Evolutionary conservation across 1,284 basidiomycete species (phyloP).

Genomic region (Abortiporus biennis): DNA sequence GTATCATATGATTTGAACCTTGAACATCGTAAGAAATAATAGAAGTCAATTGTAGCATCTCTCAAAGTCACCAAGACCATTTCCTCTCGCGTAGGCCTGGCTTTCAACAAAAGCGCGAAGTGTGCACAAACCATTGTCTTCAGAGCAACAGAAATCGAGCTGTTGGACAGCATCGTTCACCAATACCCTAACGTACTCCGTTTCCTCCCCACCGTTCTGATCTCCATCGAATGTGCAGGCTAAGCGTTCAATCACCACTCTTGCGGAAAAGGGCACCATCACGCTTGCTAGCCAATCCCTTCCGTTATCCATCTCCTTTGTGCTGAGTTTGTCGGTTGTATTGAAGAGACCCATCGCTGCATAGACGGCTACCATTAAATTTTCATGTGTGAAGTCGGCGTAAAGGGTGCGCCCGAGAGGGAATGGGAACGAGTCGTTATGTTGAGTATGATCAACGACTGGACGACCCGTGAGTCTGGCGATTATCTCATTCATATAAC

Average conservation of each 20-base stretch:
- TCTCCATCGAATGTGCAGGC: conserved; percentile 31
- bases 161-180: conserved; percentile 66
- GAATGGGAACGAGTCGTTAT: conserved; percentile 77
- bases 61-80: conserved; percentile 64
- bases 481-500: conserved; percentile 80
- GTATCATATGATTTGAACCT: no score
- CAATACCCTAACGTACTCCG: conserved; percentile 51
- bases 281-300: conserved; percentile 51
- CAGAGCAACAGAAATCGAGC: conserved; percentile 52
- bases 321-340: conserved; percentile 29
- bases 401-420: conserved; percentile 62
- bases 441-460: conserved; percentile 65
- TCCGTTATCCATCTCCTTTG: conserved; percentile 28
- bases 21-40: no score
- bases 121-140: conserved; percentile 51
- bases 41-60: conserved; percentile 42
- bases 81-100: conserved; percentile 58
- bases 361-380: conserved; percentile 73
- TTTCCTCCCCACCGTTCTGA: conserved; percentile 11
- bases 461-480: conserved; percentile 61
- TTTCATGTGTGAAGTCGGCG: conserved; percentile 80
- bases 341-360: conserved; percentile 66
- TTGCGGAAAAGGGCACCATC: conserved; percentile 59
- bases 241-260: conserved; percentile 61
- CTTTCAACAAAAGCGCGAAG: conserved; percentile 65